These are phyloP conservation scores for Aureobasidium sp. DNA, from an alignment of 2,329 filamentous ascomycete genomes.

Conservation along the genomic window DNA sequence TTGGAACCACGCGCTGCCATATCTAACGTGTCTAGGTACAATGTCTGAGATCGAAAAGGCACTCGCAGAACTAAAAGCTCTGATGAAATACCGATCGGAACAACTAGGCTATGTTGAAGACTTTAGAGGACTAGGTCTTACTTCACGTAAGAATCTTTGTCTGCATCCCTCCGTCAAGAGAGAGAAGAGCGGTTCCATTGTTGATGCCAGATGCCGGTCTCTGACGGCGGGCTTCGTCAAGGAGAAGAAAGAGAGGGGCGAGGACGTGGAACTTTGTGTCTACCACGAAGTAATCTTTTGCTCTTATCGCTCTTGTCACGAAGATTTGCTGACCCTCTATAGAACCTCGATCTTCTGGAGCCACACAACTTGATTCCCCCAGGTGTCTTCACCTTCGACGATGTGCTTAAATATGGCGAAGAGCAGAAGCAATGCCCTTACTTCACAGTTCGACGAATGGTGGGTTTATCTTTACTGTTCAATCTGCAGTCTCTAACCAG, in stretches of 20 bases:
- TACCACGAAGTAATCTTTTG: conserved; percentile 63
- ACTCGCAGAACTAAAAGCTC: conserved; percentile 74
- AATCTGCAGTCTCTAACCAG: neutral
- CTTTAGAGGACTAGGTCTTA: conserved; percentile 83
- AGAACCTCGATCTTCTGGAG: conserved; percentile 78
- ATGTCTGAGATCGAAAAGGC: conserved; percentile 99
- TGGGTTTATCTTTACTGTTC: neutral
- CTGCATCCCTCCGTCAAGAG: conserved; percentile 91
- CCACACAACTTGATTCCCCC: conserved; percentile 91
- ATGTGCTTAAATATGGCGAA: conserved; percentile 80
- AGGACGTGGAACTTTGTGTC: conserved; percentile 87
- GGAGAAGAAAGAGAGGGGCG: conserved; percentile 91
- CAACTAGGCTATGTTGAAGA: conserved; percentile 88
- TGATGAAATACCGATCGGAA: conserved; percentile 91
- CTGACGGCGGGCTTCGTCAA: conserved; percentile 95
- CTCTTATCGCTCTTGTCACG: conserved; percentile 25
- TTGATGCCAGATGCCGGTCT: conserved; percentile 92
- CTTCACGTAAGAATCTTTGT: conserved; percentile 94
- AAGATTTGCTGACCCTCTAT: too few relatives aligned
- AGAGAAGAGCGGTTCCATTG: conserved; percentile 88
- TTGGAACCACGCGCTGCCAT: neutral
- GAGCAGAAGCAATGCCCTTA: conserved; percentile 96
- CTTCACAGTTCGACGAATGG: conserved; percentile 88
- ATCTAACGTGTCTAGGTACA: conserved; percentile 48
- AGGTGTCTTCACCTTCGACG: conserved; percentile 92